Conservation (phyloP, 768 basidiomycete species). For the Lactarius vividus region DNA sequence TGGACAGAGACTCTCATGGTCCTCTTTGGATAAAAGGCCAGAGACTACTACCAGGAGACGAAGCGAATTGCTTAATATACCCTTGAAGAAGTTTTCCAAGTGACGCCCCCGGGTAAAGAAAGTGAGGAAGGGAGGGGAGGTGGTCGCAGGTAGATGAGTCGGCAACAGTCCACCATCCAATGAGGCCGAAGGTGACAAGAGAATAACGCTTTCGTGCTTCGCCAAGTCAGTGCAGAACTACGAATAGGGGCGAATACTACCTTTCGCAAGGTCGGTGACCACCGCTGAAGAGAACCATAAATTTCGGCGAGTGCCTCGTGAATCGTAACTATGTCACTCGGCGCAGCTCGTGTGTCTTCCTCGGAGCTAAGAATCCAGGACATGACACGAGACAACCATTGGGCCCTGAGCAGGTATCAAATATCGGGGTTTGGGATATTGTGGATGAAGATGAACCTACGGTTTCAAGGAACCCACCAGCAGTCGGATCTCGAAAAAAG, state of each 20-base stretch:
- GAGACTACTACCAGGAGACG: conserved; percentile 65
- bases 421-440: background rate
- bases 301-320: conserved; percentile 8
- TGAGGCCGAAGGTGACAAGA: conserved; percentile 4
- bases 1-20: conserved; percentile 51
- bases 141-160: conserved; percentile 22
- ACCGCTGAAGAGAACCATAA: conserved; percentile 15
- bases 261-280: conserved; percentile 19
- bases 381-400: conserved; percentile 46
- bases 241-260: conserved; percentile 1
- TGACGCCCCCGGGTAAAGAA: conserved; percentile 20
- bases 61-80: conserved; percentile 38
- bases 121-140: conserved; percentile 14
- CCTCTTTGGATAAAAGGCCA: conserved; percentile 46
- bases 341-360: background rate
- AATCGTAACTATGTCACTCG: background rate
- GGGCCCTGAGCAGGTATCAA: conserved; percentile 36
- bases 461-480: conserved; percentile 60
- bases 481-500: conserved; percentile 65
- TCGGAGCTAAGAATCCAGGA: conserved; percentile 43
- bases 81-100: conserved; percentile 23
- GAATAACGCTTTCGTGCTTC: conserved; percentile 16
- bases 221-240: conserved; percentile 1
- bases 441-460: conserved; percentile 42
- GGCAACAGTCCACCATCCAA: background rate